phyloP scores from a whole-genome alignment of 73 alveolate genomes.

The Loxodes magnus region DNA sequence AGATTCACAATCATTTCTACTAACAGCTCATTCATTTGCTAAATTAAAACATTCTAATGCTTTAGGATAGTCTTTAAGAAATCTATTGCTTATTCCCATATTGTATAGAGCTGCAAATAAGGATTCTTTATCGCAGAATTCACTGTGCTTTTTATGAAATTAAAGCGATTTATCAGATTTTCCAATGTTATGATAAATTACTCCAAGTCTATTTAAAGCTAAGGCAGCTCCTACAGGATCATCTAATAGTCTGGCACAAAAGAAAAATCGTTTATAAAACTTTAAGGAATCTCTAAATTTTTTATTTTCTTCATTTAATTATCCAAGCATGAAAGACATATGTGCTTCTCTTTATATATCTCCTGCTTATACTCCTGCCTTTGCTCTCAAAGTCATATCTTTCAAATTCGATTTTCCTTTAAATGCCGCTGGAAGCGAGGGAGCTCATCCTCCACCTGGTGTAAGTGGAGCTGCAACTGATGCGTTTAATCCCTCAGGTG shows the following conservation, averaged over 20 bases:
- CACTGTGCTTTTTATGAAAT: conserved; percentile 82
- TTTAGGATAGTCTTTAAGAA: conserved; percentile 53
- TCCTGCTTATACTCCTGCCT: conserved; percentile 94
- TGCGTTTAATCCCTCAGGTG: conserved; percentile 94
- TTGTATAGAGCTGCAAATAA: conserved; percentile 93
- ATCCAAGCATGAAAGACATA: conserved; percentile 93
- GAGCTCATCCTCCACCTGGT: conserved; percentile 96
- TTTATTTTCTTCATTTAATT: conserved; percentile 86
- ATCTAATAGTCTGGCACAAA: conserved; percentile 91
- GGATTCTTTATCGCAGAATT: conserved; percentile 85
- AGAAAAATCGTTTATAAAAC: conserved; percentile 90
- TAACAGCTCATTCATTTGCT: conserved; percentile 87
- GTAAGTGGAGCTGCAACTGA: conserved; percentile 87
- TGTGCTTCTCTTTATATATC: conserved; percentile 96
- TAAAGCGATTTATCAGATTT: conserved; percentile 78
- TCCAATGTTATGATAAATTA: conserved; percentile 74
- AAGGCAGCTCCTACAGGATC: conserved; percentile 96
- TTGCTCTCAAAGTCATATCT: conserved; percentile 91
- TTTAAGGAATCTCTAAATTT: conserved; percentile 69
- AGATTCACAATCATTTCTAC: conserved; percentile 83
- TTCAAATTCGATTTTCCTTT: conserved; percentile 67
- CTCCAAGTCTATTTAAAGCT: conserved; percentile 94
- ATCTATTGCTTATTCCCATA: conserved; percentile 81
- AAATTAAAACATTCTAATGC: conserved; percentile 62
- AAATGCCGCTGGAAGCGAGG: conserved; percentile 84